A percentile compares a stretch with the other conserved stretches of the same genome.
phyloP scores from a whole-genome alignment of 2,329 filamentous ascomycete genomes.

The Cercospora sp. region DNA sequence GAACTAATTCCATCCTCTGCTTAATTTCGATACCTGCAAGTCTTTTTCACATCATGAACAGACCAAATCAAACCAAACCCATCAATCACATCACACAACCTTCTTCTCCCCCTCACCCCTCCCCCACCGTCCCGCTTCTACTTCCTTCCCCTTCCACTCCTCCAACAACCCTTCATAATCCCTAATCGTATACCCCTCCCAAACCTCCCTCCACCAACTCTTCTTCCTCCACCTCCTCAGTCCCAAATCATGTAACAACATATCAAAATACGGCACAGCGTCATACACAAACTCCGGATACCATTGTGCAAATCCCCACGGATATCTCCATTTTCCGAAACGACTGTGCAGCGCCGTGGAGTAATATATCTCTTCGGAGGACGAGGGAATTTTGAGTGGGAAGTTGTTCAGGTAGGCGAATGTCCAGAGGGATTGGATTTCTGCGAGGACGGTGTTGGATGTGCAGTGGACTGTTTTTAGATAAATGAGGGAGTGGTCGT shows the following conservation, averaged over 20 bases:
- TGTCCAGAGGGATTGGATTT: slow-evolving; percentile 18
- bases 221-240: slow-evolving; percentile 16
- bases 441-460: slow-evolving; percentile 15
- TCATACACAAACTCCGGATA: slow-evolving; percentile 23
- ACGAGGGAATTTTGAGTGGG: background rate
- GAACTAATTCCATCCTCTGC: too few species aligned
- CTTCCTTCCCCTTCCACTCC: slow-evolving; percentile 12
- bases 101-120: background rate
- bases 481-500: slow-evolving; percentile 18
- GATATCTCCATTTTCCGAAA: slow-evolving; percentile 19
- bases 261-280: slow-evolving; percentile 20
- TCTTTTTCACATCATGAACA: background rate
- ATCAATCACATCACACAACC: background rate
- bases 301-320: slow-evolving; percentile 19
- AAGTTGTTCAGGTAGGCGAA: slow-evolving; percentile 16
- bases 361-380: slow-evolving; percentile 10
- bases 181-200: slow-evolving; percentile 19
- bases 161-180: slow-evolving; percentile 18
- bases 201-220: slow-evolving; percentile 17
- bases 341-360: slow-evolving; percentile 13
- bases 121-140: background rate
- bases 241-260: slow-evolving; percentile 19
- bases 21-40: too few species aligned
- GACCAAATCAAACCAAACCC: too few species aligned
- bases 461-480: slow-evolving; percentile 21